Base-by-base conservation (phyloP, 225 moss, liverwort and hornwort species). In the Ulota crispa region DNA sequence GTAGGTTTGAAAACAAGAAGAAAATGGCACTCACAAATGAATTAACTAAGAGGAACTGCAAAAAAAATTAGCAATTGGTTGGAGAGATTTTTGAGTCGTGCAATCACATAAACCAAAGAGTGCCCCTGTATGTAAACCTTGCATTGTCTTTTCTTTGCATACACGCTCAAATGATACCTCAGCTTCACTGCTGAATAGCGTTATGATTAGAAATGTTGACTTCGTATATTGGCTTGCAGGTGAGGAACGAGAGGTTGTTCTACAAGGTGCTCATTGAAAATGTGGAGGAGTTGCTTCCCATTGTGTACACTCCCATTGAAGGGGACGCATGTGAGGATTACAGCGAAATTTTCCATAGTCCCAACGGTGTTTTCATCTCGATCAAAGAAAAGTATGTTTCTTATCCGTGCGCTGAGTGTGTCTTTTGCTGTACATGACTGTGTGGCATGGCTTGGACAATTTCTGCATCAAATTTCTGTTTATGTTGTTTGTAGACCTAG, bases 251-350 rank as follows among this genome's bases (percentile, higher is more conserved):
- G 81, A 84, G 88, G 45, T 52, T 98, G 69, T 98, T 98, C 75
- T 98, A 98, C 79, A 92, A 85, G 80, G 89, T 95, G 55, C 78
- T 98, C 30, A 86, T 93, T 11, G 91, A 95, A 39, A 89, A 98
- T 86, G 94, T 94, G 78, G 94, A 98, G 81, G 97, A 98, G 87
- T 83, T 98, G 53, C 94, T 98, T 13, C 97, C 97, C 5, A 80
- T 98, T 24, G 90, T 98, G 21, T 95, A 98, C 86, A 98, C 97
- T 36, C 97, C 97, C 19, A 94, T 93, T 3, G 97, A 95, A 70
- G 97, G 97, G 1, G 91, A 94, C 60, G 97, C 95, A 2, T 98
- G 95, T 62, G 82, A 92, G 80, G 92, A 93, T 42, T 98, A 92
- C 87, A 94, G 95, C 78, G 87, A 92, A 57, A 86, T 95, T 70